A percentile compares a stretch with the other conserved stretches of the same genome.
phyloP scores from a whole-genome alignment of 805 yeast species.

The Saturnispora diversa region DNA sequence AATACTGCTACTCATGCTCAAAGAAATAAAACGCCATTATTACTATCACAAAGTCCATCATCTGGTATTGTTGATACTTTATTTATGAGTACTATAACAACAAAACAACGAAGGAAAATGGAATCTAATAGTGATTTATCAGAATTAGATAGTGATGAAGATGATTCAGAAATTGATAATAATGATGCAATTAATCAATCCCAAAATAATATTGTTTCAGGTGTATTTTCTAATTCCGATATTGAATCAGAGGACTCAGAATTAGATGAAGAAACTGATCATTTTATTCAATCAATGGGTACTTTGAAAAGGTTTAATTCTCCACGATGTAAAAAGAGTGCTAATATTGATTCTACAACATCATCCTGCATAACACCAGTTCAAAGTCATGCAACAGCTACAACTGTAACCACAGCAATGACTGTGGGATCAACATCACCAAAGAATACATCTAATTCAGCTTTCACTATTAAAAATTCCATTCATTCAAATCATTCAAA shows the following conservation, averaged over 20 bases:
- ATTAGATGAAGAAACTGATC: constrained; percentile 16
- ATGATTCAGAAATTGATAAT: constrained; percentile 11
- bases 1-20: constrained; percentile 31
- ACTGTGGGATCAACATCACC: constrained; percentile 11
- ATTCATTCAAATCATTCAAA: constrained; percentile 6
- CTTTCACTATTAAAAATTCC: constrained; percentile 6
- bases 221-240: constrained; percentile 5
- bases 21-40: constrained; percentile 12
- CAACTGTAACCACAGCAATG: constrained; percentile 12
- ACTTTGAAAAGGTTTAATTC: constrained; percentile 5
- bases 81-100: constrained; percentile 13
- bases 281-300: constrained; percentile 12
- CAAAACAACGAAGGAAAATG: constrained; percentile 1
- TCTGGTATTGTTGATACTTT: constrained; percentile 12
- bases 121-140: constrained; percentile 12
- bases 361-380: constrained; percentile 14
- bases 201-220: background rate
- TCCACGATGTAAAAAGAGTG: constrained; percentile 5
- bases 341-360: constrained; percentile 10
- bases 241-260: constrained; percentile 15
- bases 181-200: background rate
- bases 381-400: constrained; percentile 15
- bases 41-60: constrained; percentile 1
- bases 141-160: constrained; percentile 18
- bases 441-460: background rate